phyloP scores from a whole-genome alignment of 768 basidiomycete species.

The Rhizopogon roseolus region DNA sequence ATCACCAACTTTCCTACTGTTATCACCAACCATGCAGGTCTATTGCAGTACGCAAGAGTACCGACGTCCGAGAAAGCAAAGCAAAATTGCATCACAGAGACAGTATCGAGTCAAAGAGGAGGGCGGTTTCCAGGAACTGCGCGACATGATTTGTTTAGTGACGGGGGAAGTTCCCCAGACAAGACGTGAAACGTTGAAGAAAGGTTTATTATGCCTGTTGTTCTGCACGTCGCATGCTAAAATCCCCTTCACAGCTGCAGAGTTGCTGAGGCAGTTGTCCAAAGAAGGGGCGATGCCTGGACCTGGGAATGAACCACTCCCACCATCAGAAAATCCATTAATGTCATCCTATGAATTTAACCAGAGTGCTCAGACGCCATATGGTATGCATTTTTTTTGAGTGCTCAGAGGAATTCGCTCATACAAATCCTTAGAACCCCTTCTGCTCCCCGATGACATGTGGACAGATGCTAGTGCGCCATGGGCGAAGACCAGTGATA shows the following conservation, averaged over 20 bases:
- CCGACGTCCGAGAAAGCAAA: not conserved
- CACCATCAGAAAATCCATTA: not conserved
- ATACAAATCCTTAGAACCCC: not conserved
- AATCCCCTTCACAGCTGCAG: not conserved
- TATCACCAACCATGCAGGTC: not conserved
- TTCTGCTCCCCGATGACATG: not conserved
- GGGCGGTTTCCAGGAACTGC: slow-evolving; percentile 26
- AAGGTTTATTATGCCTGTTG: slow-evolving; percentile 9
- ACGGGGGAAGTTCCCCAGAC: slow-evolving; percentile 20
- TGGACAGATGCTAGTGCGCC: not conserved
- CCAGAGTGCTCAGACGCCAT: not conserved
- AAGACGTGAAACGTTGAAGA: slow-evolving; percentile 22
- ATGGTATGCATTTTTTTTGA: not conserved
- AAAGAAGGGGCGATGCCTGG: not conserved
- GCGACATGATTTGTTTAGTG: slow-evolving; percentile 18
- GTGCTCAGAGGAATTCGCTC: not conserved
- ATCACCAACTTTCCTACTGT: not conserved
- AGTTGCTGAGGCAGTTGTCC: not conserved
- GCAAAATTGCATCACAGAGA: slow-evolving; percentile 17
- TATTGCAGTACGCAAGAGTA: not conserved
- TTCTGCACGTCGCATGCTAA: too few species aligned
- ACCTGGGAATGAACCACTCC: not conserved
- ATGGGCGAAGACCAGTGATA: not conserved
- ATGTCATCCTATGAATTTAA: not conserved
- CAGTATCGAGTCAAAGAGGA: slow-evolving; percentile 26